These are phyloP conservation scores for Panaeolus cyanescens DNA, from an alignment of 768 basidiomycete genomes.

Conservation along the genomic window DNA sequence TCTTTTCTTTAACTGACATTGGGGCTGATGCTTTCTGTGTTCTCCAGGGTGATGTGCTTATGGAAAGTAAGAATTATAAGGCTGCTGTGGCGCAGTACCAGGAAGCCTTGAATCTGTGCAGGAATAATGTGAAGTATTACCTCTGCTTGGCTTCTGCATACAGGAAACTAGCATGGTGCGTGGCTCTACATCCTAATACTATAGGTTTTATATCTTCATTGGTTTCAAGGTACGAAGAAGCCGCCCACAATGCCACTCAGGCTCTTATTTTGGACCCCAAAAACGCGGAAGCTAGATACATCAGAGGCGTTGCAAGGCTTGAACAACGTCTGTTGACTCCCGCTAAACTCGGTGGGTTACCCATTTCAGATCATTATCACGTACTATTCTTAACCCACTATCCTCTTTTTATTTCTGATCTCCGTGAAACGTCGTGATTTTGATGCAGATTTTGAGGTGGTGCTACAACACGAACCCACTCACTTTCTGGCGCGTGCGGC, in stretches of 20 bases:
- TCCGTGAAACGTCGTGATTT: neutral
- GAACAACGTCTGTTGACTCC: constrained; percentile 32
- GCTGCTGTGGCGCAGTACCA: constrained; percentile 34
- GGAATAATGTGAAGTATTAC: constrained; percentile 33
- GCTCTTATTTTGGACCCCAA: constrained; percentile 39
- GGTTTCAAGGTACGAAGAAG: constrained; percentile 41
- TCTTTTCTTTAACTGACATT: neutral
- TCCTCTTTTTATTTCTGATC: neutral
- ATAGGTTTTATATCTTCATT: no score
- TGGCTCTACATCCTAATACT: neutral
- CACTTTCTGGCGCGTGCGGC: constrained; percentile 29
- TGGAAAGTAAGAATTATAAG: constrained; percentile 29
- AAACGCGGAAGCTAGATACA: constrained; percentile 40
- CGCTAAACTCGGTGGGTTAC: constrained; percentile 24
- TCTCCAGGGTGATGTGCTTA: constrained; percentile 35
- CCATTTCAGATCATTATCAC: neutral
- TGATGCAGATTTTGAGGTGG: constrained; percentile 33
- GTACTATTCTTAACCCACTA: no score
- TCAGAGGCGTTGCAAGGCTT: constrained; percentile 41
- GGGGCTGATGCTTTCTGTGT: neutral
- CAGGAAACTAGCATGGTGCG: constrained; percentile 35
- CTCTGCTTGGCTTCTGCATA: constrained; percentile 37
- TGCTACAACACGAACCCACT: constrained; percentile 30
- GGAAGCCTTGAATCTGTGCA: constrained; percentile 33
- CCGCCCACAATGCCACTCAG: constrained; percentile 37